These are phyloP conservation scores for Candida arabinofermentans DNA, from an alignment of 805 yeast genomes.

Conservation along the genomic window DNA sequence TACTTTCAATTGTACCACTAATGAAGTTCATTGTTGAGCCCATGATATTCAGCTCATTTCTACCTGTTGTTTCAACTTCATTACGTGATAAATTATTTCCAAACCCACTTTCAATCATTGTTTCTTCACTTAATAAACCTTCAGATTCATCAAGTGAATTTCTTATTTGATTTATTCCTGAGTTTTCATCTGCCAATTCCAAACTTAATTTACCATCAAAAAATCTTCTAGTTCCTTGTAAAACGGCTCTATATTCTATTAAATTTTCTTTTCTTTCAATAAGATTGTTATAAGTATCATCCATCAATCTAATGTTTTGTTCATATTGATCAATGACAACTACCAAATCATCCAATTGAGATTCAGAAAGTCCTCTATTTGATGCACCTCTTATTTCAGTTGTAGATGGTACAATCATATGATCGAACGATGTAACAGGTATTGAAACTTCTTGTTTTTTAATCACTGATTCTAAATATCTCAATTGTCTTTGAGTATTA, in stretches of 20 bases:
- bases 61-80: constrained; percentile 20
- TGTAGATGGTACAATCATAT: constrained; percentile 17
- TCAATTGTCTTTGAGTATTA: constrained; percentile 81
- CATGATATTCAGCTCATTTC: constrained; percentile 32
- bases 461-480: constrained; percentile 49
- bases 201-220: constrained; percentile 31
- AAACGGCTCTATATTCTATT: constrained; percentile 65
- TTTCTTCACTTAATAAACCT: constrained; percentile 22
- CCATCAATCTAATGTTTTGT: constrained; percentile 64
- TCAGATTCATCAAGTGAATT: constrained; percentile 25
- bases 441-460: constrained; percentile 41
- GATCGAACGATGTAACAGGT: constrained; percentile 24
- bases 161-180: constrained; percentile 24
- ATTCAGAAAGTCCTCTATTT: constrained; percentile 32
- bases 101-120: constrained; percentile 19
- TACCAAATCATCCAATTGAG: constrained; percentile 70
- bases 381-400: constrained; percentile 6
- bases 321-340: constrained; percentile 62
- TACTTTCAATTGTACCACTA: constrained; percentile 77
- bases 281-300: constrained; percentile 62
- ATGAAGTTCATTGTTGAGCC: constrained; percentile 46
- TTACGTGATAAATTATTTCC: constrained; percentile 1
- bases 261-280: constrained; percentile 53
- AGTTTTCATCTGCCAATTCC: constrained; percentile 27
- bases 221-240: constrained; percentile 32